A percentile compares a stretch with the other conserved stretches of the same genome.
phyloP scores from a whole-genome alignment of 345 rosid species.

The Corymbia maculata region DNA sequence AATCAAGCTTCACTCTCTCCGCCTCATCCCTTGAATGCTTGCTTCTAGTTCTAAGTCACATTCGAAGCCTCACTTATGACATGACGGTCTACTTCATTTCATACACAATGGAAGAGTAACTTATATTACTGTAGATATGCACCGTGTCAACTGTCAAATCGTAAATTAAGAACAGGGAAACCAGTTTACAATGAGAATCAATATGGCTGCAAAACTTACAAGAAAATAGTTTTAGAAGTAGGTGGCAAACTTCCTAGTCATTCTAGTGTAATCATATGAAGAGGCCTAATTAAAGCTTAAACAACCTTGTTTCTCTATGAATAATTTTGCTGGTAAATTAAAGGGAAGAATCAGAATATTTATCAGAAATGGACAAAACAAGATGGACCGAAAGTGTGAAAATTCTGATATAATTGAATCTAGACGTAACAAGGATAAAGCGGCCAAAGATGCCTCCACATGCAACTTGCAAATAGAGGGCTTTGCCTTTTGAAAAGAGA shows the following conservation, averaged over 20 bases:
- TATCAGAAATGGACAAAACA: background rate
- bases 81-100: background rate
- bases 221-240: background rate
- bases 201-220: background rate
- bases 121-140: background rate
- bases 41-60: background rate
- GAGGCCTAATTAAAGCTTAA: background rate
- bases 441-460: constrained; percentile 5
- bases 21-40: background rate
- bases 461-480: constrained; percentile 20
- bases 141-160: background rate
- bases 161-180: background rate
- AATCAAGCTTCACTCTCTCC: background rate
- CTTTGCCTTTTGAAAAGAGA: background rate
- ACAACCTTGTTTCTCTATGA: background rate
- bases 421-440: constrained; percentile 23
- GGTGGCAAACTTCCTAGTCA: background rate
- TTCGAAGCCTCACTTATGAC: background rate
- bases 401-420: background rate
- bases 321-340: background rate
- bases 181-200: background rate
- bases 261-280: background rate
- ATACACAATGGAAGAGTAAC: background rate
- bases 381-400: background rate
- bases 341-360: constrained; percentile 24